Evolutionary conservation across 441 rosid species (phyloP).

Genomic region (Brassica balearica): DNA sequence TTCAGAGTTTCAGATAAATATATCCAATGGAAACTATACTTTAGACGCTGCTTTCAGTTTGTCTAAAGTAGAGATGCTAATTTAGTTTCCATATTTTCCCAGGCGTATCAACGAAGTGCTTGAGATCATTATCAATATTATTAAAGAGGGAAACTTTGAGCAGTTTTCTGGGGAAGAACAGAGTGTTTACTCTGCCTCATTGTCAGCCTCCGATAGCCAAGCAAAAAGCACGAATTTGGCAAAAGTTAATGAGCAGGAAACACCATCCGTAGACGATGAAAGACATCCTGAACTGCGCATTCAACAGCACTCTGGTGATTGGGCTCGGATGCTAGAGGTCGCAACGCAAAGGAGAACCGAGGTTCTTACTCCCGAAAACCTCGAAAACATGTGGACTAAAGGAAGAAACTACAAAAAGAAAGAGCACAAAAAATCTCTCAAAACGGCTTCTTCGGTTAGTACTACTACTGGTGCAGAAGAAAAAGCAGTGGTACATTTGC

Average conservation of each 20-base stretch:
- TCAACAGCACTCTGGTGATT: slow-evolving; percentile 65
- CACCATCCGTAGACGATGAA: slow-evolving; percentile 40
- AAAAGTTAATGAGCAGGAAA: slow-evolving; percentile 46
- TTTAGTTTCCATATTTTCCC: slow-evolving; percentile 25
- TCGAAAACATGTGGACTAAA: slow-evolving; percentile 98
- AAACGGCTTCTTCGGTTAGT: slow-evolving; percentile 41
- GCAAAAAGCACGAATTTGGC: slow-evolving; percentile 47
- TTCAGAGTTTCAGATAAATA: slow-evolving; percentile 15
- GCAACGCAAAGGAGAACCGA: slow-evolving; percentile 94
- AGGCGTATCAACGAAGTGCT: slow-evolving; percentile 93
- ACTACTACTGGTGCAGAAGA: slow-evolving; percentile 51
- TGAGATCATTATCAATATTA: slow-evolving; percentile 68
- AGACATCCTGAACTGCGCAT: slow-evolving; percentile 49
- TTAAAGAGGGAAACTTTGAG: slow-evolving; percentile 56
- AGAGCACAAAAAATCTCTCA: slow-evolving; percentile 62
- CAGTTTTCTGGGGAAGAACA: slow-evolving; percentile 50
- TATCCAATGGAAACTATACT: neutral
- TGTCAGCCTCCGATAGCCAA: slow-evolving; percentile 51
- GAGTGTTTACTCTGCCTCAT: slow-evolving; percentile 44
- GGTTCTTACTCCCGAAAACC: slow-evolving; percentile 96
- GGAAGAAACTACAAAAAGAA: slow-evolving; percentile 92
- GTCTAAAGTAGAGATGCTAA: slow-evolving; percentile 24
- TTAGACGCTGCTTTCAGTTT: slow-evolving; percentile 16
- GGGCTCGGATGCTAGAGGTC: slow-evolving; percentile 85
- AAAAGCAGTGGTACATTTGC: slow-evolving; percentile 42